Percentiles rank a stretch among this genome's conserved stretches.
Conservation (phyloP, 208 protist genomes). For the Naegleria lovaniensis region DNA sequence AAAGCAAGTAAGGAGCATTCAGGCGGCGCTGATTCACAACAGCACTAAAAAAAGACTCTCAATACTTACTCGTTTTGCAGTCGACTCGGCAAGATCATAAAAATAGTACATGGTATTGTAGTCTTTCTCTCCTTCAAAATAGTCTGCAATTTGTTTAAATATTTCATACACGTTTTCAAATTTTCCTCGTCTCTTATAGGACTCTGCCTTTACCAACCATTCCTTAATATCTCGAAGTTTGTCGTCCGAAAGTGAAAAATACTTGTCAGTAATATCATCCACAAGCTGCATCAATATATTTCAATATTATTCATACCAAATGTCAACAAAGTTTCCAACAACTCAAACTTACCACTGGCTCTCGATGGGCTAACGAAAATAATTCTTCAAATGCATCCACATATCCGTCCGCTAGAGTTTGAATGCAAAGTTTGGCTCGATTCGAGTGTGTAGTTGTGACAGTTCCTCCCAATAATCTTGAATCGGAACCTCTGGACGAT, state of each 20-base stretch:
- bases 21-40: neutral
- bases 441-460: neutral
- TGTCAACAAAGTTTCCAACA: neutral
- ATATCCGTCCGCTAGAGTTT: neutral
- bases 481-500: neutral
- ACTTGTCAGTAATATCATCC: neutral
- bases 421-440: slow-evolving; percentile 19
- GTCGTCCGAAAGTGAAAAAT: neutral
- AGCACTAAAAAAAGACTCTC: no score
- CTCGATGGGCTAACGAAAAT: neutral
- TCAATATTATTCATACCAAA: neutral
- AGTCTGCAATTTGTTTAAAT: slow-evolving; percentile 26
- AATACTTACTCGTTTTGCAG: neutral
- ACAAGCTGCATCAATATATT: neutral
- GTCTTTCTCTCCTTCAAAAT: slow-evolving; percentile 20
- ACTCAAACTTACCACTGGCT: neutral
- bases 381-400: slow-evolving; percentile 11
- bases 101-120: neutral
- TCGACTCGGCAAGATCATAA: neutral
- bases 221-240: neutral
- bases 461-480: neutral
- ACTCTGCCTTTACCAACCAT: neutral
- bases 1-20: neutral
- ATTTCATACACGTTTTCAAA: slow-evolving; percentile 1
- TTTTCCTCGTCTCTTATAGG: neutral